Evolutionary conservation across 805 yeast genomes (phyloP).

Genomic region (Saturnispora galanensis): DNA sequence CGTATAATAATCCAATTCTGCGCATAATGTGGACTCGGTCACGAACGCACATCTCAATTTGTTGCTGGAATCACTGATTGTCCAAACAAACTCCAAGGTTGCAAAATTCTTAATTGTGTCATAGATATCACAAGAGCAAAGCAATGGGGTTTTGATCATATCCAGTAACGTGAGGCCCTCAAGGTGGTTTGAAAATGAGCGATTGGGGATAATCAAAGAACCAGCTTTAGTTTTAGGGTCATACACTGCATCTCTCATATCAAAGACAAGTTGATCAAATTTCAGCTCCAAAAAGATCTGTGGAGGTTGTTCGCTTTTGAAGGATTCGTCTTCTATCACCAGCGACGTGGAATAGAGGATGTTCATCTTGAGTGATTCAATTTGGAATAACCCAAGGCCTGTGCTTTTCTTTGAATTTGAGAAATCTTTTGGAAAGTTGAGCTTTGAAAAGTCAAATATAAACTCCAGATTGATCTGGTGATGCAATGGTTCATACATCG

Average conservation of each 20-base stretch:
- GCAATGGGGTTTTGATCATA: background rate
- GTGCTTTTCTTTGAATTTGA: background rate
- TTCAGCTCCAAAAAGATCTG: background rate
- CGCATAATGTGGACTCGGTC: background rate
- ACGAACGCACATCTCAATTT: background rate
- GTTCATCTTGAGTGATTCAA: background rate
- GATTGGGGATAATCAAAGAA: background rate
- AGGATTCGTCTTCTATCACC: background rate
- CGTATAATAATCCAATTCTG: no score
- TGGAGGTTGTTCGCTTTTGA: background rate
- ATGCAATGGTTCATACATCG: slow-evolving; percentile 1
- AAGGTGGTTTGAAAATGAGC: background rate
- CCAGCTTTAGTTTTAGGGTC: background rate
- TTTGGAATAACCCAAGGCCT: slow-evolving; percentile 1
- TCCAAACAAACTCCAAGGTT: slow-evolving; percentile 1
- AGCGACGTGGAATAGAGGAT: background rate
- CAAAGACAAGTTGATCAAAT: background rate
- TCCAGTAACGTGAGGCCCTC: background rate
- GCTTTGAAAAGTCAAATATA: background rate
- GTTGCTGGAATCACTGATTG: background rate
- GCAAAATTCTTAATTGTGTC: background rate
- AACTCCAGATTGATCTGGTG: background rate
- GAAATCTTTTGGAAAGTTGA: background rate
- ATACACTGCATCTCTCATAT: background rate
- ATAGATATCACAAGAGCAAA: slow-evolving; percentile 1